phyloP scores from a whole-genome alignment of 768 basidiomycete species.

The Lactifluus pinguis region DNA sequence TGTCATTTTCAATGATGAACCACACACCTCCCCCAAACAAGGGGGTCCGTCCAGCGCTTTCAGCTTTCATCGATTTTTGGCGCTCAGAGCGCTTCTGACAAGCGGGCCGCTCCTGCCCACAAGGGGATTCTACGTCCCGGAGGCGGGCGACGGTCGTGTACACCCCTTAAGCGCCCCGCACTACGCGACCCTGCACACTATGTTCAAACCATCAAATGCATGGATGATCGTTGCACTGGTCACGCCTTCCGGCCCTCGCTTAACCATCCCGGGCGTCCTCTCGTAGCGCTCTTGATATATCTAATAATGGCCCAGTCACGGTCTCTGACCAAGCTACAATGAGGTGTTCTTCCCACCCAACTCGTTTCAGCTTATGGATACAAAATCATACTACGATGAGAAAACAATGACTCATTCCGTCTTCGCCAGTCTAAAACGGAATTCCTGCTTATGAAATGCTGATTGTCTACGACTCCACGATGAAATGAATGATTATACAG shows the following conservation, averaged over 20 bases:
- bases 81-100: constrained; percentile 1
- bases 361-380: not conserved
- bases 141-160: not conserved
- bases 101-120: not conserved
- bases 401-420: not conserved
- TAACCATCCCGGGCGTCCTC: not conserved
- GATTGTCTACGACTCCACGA: not conserved
- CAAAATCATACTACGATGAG: not conserved
- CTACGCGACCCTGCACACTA: not conserved
- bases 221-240: not conserved
- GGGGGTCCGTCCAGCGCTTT: not conserved
- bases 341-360: not conserved
- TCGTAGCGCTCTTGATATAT: not conserved
- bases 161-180: not conserved
- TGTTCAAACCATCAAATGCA: not conserved
- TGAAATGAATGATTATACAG: not conserved
- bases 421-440: not conserved
- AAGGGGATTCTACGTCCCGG: not conserved
- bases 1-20: not conserved
- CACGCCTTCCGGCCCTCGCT: not conserved
- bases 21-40: not conserved
- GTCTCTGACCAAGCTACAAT: not conserved
- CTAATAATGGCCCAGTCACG: not conserved
- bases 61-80: not conserved
- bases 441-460: not conserved